These are phyloP conservation scores for Phytophthora fragariaefolia DNA, from an alignment of 352 stramenopile species.

Conservation along the genomic window DNA sequence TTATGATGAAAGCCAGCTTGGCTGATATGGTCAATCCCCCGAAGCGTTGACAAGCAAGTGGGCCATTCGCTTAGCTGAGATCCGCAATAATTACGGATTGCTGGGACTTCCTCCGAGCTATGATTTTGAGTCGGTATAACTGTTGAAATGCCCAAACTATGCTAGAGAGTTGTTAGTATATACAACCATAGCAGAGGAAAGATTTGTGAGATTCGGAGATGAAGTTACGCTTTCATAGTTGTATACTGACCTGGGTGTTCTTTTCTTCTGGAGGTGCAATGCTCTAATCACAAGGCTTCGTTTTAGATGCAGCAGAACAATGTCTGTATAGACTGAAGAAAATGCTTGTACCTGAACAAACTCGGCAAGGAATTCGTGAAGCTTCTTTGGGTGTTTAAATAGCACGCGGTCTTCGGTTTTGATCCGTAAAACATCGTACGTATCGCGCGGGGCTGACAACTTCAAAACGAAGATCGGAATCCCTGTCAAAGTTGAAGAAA, in stretches of 20 bases:
- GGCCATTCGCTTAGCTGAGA: neutral
- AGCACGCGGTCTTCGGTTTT: slow-evolving; percentile 33
- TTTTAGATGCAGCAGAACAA: no score
- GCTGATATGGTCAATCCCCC: neutral
- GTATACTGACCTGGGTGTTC: slow-evolving; percentile 24
- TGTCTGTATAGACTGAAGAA: neutral
- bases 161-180: neutral
- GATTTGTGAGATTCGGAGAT: neutral
- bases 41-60: neutral
- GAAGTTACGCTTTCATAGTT: no score
- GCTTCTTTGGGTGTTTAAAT: slow-evolving; percentile 48
- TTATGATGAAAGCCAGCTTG: neutral
- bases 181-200: neutral
- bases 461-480: slow-evolving; percentile 85
- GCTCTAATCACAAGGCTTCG: slow-evolving; percentile 6
- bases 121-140: neutral
- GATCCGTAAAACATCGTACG: slow-evolving; percentile 44
- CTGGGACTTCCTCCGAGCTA: neutral
- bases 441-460: slow-evolving; percentile 35
- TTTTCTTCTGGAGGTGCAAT: slow-evolving; percentile 13
- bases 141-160: neutral
- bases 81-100: neutral
- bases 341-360: slow-evolving; percentile 55
- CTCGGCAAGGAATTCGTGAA: slow-evolving; percentile 43
- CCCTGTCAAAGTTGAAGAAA: slow-evolving; percentile 32